Percentiles rank a stretch among this genome's conserved stretches.
phyloP scores from a whole-genome alignment of 2,329 filamentous ascomycete genomes.

The Amesomyces nigricolor region DNA sequence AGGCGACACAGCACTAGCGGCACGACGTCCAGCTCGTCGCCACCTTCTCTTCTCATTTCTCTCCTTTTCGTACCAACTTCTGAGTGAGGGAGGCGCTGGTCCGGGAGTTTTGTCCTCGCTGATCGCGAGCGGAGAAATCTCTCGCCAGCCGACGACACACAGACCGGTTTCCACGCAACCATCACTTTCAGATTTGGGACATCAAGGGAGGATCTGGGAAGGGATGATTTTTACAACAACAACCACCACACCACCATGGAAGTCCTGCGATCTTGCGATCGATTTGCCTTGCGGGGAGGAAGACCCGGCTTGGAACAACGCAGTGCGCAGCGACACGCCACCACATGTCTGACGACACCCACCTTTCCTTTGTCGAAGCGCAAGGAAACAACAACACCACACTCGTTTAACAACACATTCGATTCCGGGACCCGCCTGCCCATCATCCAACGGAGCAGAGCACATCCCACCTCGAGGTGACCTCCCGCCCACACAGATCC shows the following conservation, averaged over 20 bases:
- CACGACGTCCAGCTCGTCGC: constrained; percentile 7
- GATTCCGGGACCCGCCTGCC: neutral
- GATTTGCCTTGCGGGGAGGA: constrained; percentile 17
- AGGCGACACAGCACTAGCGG: constrained; percentile 5
- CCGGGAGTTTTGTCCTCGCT: constrained; percentile 2
- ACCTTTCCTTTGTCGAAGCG: constrained; percentile 15
- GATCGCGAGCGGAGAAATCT: constrained; percentile 22
- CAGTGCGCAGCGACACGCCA: constrained; percentile 7
- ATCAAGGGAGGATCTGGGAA: constrained; percentile 12
- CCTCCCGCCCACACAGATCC: neutral
- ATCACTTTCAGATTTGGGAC: constrained; percentile 9
- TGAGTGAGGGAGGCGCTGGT: constrained; percentile 5
- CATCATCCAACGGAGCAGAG: neutral
- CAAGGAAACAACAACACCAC: constrained; percentile 1
- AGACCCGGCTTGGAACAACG: constrained; percentile 13
- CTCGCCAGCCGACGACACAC: constrained; percentile 11
- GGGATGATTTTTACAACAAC: constrained; percentile 7
- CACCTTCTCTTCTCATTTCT: constrained; percentile 16
- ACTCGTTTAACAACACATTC: constrained; percentile 3
- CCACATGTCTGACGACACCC: constrained; percentile 18
- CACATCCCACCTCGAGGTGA: neutral
- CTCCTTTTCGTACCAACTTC: constrained; percentile 9
- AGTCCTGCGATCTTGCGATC: constrained; percentile 7
- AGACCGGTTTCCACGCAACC: constrained; percentile 7
- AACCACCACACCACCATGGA: no score